phyloP scores from a whole-genome alignment of 495 filamentous ascomycete genomes.

The Penicillium longicatenatum region DNA sequence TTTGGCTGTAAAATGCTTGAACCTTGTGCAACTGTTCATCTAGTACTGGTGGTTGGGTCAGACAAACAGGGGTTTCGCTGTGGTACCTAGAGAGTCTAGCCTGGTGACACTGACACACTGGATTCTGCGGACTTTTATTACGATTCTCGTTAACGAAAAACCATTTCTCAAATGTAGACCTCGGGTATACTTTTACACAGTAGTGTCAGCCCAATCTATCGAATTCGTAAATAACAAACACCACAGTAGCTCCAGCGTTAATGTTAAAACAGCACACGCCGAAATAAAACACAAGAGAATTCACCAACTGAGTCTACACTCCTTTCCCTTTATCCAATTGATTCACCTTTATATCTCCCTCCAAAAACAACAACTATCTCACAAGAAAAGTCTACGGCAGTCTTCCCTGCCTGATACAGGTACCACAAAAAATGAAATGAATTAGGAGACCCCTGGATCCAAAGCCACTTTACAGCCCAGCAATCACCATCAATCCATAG shows the following conservation, averaged over 20 bases:
- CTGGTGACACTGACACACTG: background rate
- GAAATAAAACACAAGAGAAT: background rate
- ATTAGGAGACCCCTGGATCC: background rate
- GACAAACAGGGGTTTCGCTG: background rate
- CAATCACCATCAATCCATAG: conserved; percentile 82
- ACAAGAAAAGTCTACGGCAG: conserved; percentile 1
- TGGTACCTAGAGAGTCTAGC: background rate
- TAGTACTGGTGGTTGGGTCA: background rate
- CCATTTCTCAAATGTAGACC: background rate
- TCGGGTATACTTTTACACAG: background rate
- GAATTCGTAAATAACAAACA: background rate
- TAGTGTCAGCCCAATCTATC: background rate
- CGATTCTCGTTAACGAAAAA: too few relatives aligned
- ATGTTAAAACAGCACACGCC: background rate
- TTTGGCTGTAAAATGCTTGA: too few relatives aligned
- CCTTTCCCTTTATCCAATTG: background rate
- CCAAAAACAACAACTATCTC: background rate
- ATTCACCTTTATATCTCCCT: background rate
- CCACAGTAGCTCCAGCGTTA: background rate
- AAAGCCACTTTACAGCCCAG: conserved; percentile 60
- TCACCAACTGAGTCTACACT: background rate
- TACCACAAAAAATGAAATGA: conserved; percentile 1
- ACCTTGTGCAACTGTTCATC: background rate
- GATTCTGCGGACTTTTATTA: too few relatives aligned
- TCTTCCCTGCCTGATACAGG: background rate